Base-by-base conservation (phyloP, 306 rosid genomes). In the Ammopiptanthus mongolicus region DNA sequence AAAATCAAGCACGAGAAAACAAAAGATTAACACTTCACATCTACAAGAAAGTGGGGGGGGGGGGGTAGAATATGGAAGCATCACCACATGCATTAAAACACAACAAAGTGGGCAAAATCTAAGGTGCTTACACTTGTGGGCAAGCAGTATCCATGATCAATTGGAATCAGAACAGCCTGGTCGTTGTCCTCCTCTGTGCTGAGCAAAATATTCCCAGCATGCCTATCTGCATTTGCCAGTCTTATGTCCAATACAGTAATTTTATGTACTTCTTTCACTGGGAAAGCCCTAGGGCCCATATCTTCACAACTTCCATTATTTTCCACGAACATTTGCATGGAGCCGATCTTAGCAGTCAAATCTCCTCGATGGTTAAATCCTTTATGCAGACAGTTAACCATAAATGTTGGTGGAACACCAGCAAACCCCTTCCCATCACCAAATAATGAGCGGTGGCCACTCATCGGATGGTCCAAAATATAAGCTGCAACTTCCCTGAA, bases 101-200 rank as follows among this genome's bases (percentile, higher is more conserved):
- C 62, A 65, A 74, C 61, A 37, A 59, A 51, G 12, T 22, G 53
- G 61, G 36, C n/a, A 74, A 64, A 42, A 59, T 22, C 58, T 53
- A 67, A 73, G 48, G 65, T 57, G 65, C 96, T 69, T 88, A 92
- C 98, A n/a, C 81, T 90, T 55, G 89, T 85, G 0, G 98, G 98
- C 88, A 90, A 84, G 91, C 97, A 93, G 77, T 93, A 93, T 28
- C 98, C 98, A 48, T 93, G 98, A 82, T 93, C 98, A 71, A 93
- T 93, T 66, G 97, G 98, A 72, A 93, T 85, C 80, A 93, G 85
- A 75, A 75, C 77, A 62, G 88, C 31, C 56, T 63, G 87, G 34
- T 78, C 87, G 53, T 57, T 84, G 73, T 75, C 88, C 73, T 77
- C 66, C 44, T 77, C 86, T 77, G 74, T 82, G 77, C 87, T 76